These are phyloP conservation scores for Parachaetomium inaequale DNA, from an alignment of 495 filamentous ascomycete species.

Conservation along the genomic window DNA sequence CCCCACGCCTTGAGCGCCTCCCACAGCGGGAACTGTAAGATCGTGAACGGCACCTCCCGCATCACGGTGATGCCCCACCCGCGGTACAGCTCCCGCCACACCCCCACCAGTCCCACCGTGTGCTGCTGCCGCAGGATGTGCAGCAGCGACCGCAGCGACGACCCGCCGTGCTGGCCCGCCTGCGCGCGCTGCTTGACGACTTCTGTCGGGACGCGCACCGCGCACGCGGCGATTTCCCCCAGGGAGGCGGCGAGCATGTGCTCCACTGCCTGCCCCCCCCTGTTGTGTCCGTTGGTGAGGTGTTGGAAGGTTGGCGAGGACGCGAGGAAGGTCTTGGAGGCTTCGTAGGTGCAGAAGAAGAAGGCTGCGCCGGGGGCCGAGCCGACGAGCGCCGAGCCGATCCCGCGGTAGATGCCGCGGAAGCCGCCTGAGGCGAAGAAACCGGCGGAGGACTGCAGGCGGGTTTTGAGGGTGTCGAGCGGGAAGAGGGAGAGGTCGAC, in stretches of 20 bases:
- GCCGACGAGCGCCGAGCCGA: conserved; percentile 73
- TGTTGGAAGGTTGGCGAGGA: conserved; percentile 9
- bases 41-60: conserved; percentile 94
- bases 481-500: conserved; percentile 90
- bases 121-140: conserved; percentile 59
- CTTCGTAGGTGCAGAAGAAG: conserved; percentile 97
- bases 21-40: conserved; percentile 97
- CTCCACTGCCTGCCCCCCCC: not conserved
- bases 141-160: conserved; percentile 57
- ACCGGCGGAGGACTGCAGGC: conserved; percentile 80
- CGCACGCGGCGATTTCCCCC: conserved; percentile 90
- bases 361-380: conserved; percentile 95
- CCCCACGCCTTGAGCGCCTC: conserved; percentile 73
- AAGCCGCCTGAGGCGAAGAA: conserved; percentile 76
- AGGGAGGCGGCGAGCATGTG: conserved; percentile 87
- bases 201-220: conserved; percentile 90
- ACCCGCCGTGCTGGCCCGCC: conserved; percentile 64
- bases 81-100: conserved; percentile 81
- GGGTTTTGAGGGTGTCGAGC: conserved; percentile 88
- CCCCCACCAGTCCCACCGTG: conserved; percentile 47
- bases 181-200: conserved; percentile 97
- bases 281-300: not conserved
- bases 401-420: conserved; percentile 66
- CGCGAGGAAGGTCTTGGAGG: conserved; percentile 59
- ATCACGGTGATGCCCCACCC: conserved; percentile 89